phyloP scores from a whole-genome alignment of 139 green algal genomes.

The Pseudopediastrum boryanum region DNA sequence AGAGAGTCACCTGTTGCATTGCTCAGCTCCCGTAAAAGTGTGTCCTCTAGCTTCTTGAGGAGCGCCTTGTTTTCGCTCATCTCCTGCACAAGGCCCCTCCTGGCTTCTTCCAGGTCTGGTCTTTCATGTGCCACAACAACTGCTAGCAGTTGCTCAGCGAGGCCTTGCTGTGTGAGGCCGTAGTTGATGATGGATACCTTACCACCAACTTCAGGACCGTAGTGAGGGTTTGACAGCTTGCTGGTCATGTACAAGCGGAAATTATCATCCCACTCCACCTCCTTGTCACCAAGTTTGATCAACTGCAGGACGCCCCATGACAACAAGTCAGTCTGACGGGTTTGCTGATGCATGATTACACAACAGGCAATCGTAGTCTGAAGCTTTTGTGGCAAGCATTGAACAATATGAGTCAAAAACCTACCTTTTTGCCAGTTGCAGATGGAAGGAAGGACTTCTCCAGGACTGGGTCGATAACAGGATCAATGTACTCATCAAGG shows the following conservation, averaged over 20 bases:
- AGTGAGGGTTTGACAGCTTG: slow-evolving; percentile 89
- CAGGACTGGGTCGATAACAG: slow-evolving; percentile 88
- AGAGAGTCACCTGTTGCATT: slow-evolving; percentile 69
- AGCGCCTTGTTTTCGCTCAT: slow-evolving; percentile 83
- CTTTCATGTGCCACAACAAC: slow-evolving; percentile 89
- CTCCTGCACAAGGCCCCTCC: slow-evolving; percentile 18
- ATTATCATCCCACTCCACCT: slow-evolving; percentile 66
- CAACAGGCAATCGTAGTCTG: no score
- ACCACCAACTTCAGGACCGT: slow-evolving; percentile 84
- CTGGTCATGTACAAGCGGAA: slow-evolving; percentile 88
- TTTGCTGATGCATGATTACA: no score
- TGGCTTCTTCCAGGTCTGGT: slow-evolving; percentile 73
- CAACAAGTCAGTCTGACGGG: no score
- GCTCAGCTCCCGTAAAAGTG: slow-evolving; percentile 83
- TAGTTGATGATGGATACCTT: slow-evolving; percentile 92
- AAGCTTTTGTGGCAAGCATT: no score
- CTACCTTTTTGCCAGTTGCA: no score
- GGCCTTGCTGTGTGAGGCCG: slow-evolving; percentile 78
- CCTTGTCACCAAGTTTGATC: slow-evolving; percentile 79
- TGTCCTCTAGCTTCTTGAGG: slow-evolving; percentile 85
- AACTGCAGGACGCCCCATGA: not conserved
- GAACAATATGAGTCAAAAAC: no score
- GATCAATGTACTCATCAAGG: slow-evolving; percentile 92
- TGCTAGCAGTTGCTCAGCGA: slow-evolving; percentile 87
- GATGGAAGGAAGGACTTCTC: slow-evolving; percentile 78